Base-by-base conservation (phyloP, 805 yeast genomes). In the Yarrowia hollandica region DNA sequence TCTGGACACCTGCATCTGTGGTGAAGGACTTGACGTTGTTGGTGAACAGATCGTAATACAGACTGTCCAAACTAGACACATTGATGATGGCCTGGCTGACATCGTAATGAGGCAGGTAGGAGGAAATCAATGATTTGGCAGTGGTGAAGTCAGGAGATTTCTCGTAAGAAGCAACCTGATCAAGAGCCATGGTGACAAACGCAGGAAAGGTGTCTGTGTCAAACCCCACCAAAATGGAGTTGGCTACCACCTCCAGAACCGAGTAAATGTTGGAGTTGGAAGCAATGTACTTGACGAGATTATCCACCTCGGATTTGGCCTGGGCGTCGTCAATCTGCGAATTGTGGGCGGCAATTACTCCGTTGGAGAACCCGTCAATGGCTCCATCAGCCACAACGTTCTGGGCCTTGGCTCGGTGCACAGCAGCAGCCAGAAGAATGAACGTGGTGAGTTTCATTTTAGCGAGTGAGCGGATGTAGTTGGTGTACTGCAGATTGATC, bases 241-340 rank as follows among this genome's bases (percentile, higher is more conserved):
- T 28, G 19, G 35, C 44, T 2, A 30, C 34, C 25, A 35, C 26
- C 15, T 18, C 44, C 18, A 52, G 39, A 7, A 52, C 23, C 22
- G n/a, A 10, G 39, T 34, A 25, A n/a, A 52, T n/a, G n/a, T 12
- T 3, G 6, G 60, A 25, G 34, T 52, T 37, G 34, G 30, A 23
- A 18, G 54, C 60, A 31, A 59, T 30, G 26, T 52, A 18, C 58
- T 52, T 50, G 31, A 41, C 21, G 34, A 57, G 42, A 28, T 39
- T 15, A 35, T 30, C 38, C 21, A 46, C 60, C 26, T 57, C 58
- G 46, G 44, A 46, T 28, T 52, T 52, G 19, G 58, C 58, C 44
- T 52, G 58, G 25, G 58, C 58, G 30, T 34, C 44, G 33, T 37
- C n/a, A 18, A 58, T 46, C 30, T 31, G 31, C 15, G 42, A 33